Base-by-base conservation (phyloP, 2,329 filamentous ascomycete species). In the Dothideomycetes sp. region DNA sequence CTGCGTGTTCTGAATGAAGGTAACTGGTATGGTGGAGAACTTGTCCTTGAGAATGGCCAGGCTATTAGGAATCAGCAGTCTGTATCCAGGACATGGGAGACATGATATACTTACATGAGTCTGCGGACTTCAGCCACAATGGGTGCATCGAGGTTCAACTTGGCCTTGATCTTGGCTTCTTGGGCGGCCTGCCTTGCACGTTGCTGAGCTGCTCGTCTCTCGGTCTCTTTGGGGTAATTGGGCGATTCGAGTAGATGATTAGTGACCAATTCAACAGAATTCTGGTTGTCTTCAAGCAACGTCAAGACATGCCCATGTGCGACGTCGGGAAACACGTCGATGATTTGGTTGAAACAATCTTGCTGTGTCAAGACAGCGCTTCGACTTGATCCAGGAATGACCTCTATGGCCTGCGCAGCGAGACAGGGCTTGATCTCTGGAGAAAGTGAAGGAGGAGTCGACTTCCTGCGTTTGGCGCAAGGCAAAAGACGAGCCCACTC, bases 41-140 rank as follows among this genome's bases (percentile, higher is more conserved):
- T 68, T 63, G 37, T 64, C 59, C 47, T 64, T 64, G 10, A 68
- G 54, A 9, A 59, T 52, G 7, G 38, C 28, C n/a, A 44, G 25
- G 18, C 41, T 43, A 17, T 19, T 20, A 3, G 13, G 4, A 6
- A 16, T 39, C 5, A 39, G 36, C 3, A 11, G 15, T 25, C 12
- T 25, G 23, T n/a, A 31, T 12, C 12, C 5, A 6, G 13, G 6
- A 12, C 5, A 5, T 9, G 12, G n/a, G 11, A 15, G 10, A 10
- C 15, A 8, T 1, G 17, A 25, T 16, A 5, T 28, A 32, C 39
- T 35, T 25, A 42, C 39, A 43, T 36, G n/a, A 36, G 45, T 33
- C 17, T 35, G 36, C 28, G 27, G 25, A 55, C n/a, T 51, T 3
- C 49, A 29, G 8, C 48, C 48, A 16, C 46, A 30, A 11, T 22